phyloP scores from a whole-genome alignment of 805 yeast species.

The Wickerhamiella qilinensis region DNA sequence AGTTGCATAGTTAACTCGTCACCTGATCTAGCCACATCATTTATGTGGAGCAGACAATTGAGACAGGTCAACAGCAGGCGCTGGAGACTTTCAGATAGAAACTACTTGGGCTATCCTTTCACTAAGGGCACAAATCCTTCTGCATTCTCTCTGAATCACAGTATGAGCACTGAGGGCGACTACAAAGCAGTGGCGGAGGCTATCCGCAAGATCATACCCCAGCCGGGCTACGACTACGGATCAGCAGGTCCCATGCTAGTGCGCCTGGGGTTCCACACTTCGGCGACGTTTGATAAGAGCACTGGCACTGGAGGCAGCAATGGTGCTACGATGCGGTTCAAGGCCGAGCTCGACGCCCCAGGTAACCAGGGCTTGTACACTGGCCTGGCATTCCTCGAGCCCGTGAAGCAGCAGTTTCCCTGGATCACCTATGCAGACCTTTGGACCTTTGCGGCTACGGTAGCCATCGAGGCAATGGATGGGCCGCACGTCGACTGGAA shows the following conservation, averaged over 20 bases:
- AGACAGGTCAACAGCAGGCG: no score
- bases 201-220: slow-evolving; percentile 22
- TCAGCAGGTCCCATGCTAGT: slow-evolving; percentile 66
- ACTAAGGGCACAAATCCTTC: no score
- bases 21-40: no score
- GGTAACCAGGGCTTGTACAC: slow-evolving; percentile 33
- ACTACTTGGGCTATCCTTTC: no score
- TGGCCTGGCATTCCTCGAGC: slow-evolving; percentile 41
- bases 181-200: slow-evolving; percentile 26
- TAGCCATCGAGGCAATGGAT: slow-evolving; percentile 43
- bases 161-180: slow-evolving; percentile 18
- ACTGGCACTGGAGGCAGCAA: slow-evolving; percentile 36
- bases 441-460: slow-evolving; percentile 58
- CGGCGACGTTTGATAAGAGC: slow-evolving; percentile 56
- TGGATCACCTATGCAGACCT: slow-evolving; percentile 50
- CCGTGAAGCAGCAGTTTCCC: slow-evolving; percentile 39
- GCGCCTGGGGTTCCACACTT: slow-evolving; percentile 72
- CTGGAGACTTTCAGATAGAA: no score
- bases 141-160: no score
- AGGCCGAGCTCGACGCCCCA: slow-evolving; percentile 28
- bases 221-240: slow-evolving; percentile 44
- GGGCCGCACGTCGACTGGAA: slow-evolving; percentile 67
- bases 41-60: no score
- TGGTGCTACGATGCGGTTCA: slow-evolving; percentile 38
- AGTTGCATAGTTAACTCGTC: no score